Evolutionary conservation across 75 land plant species (phyloP).

Genomic region (Cryptomeria japonica): DNA sequence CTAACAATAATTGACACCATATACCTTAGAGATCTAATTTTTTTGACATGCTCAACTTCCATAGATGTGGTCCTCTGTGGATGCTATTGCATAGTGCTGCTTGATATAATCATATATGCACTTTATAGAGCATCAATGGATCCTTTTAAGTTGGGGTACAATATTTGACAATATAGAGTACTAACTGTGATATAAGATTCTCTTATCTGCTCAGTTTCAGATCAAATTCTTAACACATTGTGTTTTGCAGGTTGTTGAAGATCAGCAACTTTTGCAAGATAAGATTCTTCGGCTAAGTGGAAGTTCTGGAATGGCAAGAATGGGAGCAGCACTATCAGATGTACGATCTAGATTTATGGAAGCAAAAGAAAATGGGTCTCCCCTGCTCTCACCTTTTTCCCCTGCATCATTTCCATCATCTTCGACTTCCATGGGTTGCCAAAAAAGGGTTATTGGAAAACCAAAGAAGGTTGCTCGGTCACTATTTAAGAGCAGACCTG

Average conservation of each 20-base stretch:
- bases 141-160: neutral
- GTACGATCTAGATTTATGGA: slow-evolving; percentile 70
- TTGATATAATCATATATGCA: neutral
- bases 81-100: neutral
- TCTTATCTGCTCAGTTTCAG: neutral
- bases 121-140: neutral
- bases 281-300: slow-evolving; percentile 85
- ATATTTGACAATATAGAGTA: neutral
- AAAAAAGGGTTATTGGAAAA: slow-evolving; percentile 12
- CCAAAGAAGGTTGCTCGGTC: slow-evolving; percentile 58
- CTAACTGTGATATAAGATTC: neutral
- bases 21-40: neutral
- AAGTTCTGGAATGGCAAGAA: slow-evolving; percentile 66
- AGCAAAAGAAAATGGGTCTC: slow-evolving; percentile 60
- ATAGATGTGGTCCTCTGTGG: neutral
- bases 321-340: slow-evolving; percentile 78
- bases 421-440: slow-evolving; percentile 3
- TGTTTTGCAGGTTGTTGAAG: slow-evolving; percentile 72
- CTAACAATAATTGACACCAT: neutral
- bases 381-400: slow-evolving; percentile 48
- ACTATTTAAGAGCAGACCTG: slow-evolving; percentile 34
- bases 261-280: slow-evolving; percentile 83
- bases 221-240: neutral
- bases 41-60: neutral
- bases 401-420: slow-evolving; percentile 35